A percentile compares a stretch with the other conserved stretches of the same genome.
These are phyloP conservation scores for Globisporangium sylvaticum DNA, from an alignment of 352 stramenopile genomes.

Conservation along the genomic window DNA sequence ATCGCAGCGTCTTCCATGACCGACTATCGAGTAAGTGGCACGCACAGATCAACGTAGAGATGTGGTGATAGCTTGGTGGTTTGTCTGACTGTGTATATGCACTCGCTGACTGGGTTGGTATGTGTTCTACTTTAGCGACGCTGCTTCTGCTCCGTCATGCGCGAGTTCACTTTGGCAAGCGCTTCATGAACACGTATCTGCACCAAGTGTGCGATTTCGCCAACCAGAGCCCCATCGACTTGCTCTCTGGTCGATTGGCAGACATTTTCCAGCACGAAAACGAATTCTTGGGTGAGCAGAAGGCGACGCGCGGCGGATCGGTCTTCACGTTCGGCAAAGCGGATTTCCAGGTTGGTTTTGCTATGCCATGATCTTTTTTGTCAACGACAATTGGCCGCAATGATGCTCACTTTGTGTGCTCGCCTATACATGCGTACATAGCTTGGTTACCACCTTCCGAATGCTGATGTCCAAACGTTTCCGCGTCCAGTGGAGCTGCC, in stretches of 20 bases:
- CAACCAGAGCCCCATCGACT: conserved; percentile 57
- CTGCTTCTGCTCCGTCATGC: conserved; percentile 68
- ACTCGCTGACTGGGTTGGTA: not conserved
- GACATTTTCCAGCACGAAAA: conserved; percentile 15
- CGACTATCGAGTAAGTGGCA: conserved; percentile 54
- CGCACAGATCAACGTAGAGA: not conserved
- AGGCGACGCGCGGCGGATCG: conserved; percentile 22
- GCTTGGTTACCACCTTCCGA: conserved; percentile 80
- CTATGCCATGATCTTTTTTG: not conserved
- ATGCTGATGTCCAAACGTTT: conserved; percentile 68
- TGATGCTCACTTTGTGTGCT: not conserved
- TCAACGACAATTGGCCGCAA: not conserved
- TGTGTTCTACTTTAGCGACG: conserved; percentile 33
- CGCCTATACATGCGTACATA: conserved; percentile 10
- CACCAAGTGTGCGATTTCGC: conserved; percentile 49
- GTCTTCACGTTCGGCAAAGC: conserved; percentile 85
- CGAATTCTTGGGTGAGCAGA: not conserved
- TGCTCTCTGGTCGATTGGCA: conserved; percentile 33
- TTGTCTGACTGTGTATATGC: not conserved
- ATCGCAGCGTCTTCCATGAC: conserved; percentile 67
- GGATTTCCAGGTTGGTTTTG: conserved; percentile 63
- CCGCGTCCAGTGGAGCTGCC: conserved; percentile 63
- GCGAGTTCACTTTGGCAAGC: conserved; percentile 37
- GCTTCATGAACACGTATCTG: conserved; percentile 50
- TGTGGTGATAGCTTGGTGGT: not conserved